Evolutionary conservation across 441 rosid species (phyloP).

Genomic region (Pelargonium cotyledonis): DNA sequence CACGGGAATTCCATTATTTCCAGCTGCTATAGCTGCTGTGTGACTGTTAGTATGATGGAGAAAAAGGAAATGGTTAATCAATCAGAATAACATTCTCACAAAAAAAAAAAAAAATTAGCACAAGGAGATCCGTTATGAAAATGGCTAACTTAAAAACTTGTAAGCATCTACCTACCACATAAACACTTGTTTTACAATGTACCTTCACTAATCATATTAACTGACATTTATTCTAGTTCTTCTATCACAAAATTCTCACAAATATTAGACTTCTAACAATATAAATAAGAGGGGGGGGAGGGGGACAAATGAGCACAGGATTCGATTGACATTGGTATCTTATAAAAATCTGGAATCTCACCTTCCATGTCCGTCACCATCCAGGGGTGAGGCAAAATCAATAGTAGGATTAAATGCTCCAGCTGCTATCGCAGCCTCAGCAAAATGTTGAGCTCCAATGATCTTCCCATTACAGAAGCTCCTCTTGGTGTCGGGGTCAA

Average conservation of each 20-base stretch:
- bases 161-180: not conserved
- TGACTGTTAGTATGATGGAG: constrained; percentile 45
- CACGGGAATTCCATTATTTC: constrained; percentile 95
- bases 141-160: not conserved
- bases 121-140: not conserved
- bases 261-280: constrained; percentile 4
- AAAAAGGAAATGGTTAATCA: not conserved
- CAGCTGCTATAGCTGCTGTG: constrained; percentile 97
- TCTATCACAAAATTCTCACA: not conserved
- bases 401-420: constrained; percentile 77
- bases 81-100: constrained; percentile 3
- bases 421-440: constrained; percentile 92
- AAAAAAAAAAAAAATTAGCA: constrained; percentile 8
- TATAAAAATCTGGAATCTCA: constrained; percentile 23
- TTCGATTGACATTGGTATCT: not conserved
- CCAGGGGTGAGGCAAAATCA: constrained; percentile 95
- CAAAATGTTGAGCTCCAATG: constrained; percentile 97
- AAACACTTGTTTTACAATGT: not conserved
- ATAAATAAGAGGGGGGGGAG: not conserved
- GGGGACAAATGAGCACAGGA: constrained; percentile 4
- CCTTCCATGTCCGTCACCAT: constrained; percentile 99
- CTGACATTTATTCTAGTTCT: not conserved
- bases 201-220: not conserved
- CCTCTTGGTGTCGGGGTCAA: constrained; percentile 59
- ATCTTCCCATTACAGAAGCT: constrained; percentile 90